A percentile compares a stretch with the other conserved stretches of the same genome.
These are phyloP conservation scores for Rhododendron vialii DNA, from an alignment of 148 eudicot genomes.

Conservation along the genomic window DNA sequence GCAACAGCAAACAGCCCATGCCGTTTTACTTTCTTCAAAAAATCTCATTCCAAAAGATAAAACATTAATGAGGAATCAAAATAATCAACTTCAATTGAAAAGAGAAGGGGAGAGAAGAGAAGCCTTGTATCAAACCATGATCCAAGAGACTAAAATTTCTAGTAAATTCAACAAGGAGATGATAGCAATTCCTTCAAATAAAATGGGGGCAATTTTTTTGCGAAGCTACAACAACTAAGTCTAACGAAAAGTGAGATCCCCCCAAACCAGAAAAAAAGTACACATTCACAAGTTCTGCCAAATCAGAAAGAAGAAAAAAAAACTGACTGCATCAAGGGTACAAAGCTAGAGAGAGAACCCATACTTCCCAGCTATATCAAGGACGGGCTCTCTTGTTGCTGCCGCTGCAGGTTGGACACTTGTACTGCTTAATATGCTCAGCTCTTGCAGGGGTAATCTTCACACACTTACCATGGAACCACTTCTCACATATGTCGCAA, in stretches of 20 bases:
- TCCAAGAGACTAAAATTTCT: neutral
- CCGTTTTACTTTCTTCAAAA: neutral
- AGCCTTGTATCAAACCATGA: neutral
- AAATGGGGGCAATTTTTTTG: neutral
- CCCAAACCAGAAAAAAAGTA: conserved; percentile 7
- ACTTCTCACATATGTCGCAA: conserved; percentile 82
- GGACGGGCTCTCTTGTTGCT: conserved; percentile 79
- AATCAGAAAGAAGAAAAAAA: neutral
- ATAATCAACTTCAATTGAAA: neutral
- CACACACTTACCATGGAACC: conserved; percentile 96
- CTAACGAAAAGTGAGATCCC: conserved; percentile 11
- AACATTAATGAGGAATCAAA: neutral
- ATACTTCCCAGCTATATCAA: conserved; percentile 22
- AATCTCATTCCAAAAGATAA: neutral
- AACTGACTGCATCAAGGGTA: neutral
- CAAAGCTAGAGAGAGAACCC: neutral
- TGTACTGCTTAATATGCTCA: conserved; percentile 94
- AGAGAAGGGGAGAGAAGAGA: neutral
- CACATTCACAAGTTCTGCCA: conserved; percentile 8
- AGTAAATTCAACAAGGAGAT: neutral
- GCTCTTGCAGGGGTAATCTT: conserved; percentile 91
- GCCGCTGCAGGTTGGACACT: conserved; percentile 93
- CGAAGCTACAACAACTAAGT: neutral
- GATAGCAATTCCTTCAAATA: conserved; percentile 1
- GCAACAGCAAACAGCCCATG: neutral